Percentiles rank a stretch among this genome's conserved stretches.
phyloP scores from a whole-genome alignment of 2,329 filamentous ascomycete genomes.

The Colletotrichum nymphaeae region DNA sequence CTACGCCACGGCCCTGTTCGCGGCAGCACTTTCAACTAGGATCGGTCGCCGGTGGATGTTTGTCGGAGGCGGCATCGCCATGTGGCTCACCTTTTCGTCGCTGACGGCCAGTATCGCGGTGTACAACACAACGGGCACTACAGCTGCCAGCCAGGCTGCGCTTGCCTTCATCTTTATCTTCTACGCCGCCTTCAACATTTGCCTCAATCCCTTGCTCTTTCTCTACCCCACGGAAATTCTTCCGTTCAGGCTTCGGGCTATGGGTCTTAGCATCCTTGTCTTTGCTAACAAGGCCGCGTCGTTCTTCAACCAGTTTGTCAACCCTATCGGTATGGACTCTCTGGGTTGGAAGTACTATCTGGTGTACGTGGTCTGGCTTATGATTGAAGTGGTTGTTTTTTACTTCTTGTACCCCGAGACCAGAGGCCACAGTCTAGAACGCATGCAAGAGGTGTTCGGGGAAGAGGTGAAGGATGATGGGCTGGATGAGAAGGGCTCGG shows the following conservation, averaged over 20 bases:
- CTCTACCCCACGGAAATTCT: not conserved
- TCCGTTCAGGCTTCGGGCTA: not conserved
- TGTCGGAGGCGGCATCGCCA: constrained; percentile 44
- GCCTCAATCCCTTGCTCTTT: not conserved
- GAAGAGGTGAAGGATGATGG: no score
- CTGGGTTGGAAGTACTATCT: no score
- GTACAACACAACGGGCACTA: constrained; percentile 11
- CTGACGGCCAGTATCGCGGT: constrained; percentile 21
- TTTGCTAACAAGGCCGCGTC: not conserved
- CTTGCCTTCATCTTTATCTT: not conserved
- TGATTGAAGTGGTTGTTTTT: no score
- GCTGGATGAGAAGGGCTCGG: no score
- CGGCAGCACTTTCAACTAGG: constrained; percentile 4
- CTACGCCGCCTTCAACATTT: not conserved
- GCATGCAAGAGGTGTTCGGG: no score
- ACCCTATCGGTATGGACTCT: no score
- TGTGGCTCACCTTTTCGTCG: constrained; percentile 20
- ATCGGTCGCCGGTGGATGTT: constrained; percentile 40
- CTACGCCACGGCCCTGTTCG: constrained; percentile 1
- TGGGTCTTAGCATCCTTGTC: not conserved
- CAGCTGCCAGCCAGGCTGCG: not conserved
- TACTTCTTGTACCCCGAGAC: no score
- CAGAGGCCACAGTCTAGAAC: no score
- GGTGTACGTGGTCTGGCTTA: no score
- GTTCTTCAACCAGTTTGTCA: not conserved